Evolutionary conservation across 2,329 filamentous ascomycete species (phyloP).

Genomic region (Talaromyces sp.): DNA sequence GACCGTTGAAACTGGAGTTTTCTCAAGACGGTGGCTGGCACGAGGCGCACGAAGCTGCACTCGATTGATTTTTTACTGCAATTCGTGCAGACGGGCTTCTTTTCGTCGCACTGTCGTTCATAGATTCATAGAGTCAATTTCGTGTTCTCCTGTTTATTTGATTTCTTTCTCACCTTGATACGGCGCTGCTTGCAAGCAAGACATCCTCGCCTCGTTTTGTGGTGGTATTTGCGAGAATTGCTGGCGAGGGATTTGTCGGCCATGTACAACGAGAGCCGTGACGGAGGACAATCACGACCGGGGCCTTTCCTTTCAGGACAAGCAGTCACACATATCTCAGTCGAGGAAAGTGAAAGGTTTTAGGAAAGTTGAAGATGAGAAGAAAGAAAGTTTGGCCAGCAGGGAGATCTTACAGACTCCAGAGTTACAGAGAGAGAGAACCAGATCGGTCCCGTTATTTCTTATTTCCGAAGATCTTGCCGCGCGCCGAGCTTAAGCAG

Average conservation of each 20-base stretch:
- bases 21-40: not conserved
- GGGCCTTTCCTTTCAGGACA: not conserved
- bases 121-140: not conserved
- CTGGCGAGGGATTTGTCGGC: not conserved
- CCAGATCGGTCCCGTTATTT: not conserved
- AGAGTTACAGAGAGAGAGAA: not conserved
- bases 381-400: no score
- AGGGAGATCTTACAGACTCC: no score
- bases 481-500: not conserved
- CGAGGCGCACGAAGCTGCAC: not conserved
- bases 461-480: not conserved
- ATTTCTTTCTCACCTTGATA: not conserved
- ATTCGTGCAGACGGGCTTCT: not conserved
- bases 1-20: not conserved
- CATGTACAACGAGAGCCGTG: not conserved
- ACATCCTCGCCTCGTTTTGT: not conserved
- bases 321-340: not conserved
- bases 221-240: not conserved
- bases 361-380: not conserved
- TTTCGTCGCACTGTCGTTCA: not conserved
- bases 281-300: not conserved
- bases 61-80: not conserved
- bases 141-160: not conserved
- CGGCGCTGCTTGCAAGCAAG: not conserved
- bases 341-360: not conserved